Percentiles rank a stretch among this genome's conserved stretches.
These are phyloP conservation scores for Syzygium malaccense DNA, from an alignment of 441 rosid species.

Conservation along the genomic window DNA sequence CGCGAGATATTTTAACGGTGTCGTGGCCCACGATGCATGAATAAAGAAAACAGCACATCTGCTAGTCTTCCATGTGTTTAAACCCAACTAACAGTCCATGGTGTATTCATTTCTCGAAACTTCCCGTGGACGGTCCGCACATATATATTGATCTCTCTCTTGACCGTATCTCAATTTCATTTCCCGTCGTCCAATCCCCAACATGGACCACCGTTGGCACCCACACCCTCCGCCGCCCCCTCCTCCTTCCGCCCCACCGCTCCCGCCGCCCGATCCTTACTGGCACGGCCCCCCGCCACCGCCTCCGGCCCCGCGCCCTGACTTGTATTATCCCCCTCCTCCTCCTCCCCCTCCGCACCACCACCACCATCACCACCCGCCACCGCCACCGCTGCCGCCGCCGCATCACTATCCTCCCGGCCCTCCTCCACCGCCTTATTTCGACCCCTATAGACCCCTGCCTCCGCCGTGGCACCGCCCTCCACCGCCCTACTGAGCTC, in stretches of 20 bases:
- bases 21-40: too few species aligned
- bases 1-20: too few species aligned
- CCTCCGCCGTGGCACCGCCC: slow-evolving; percentile 4
- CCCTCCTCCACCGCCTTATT: slow-evolving; percentile 10
- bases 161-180: background rate
- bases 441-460: slow-evolving; percentile 3
- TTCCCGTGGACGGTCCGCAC: background rate
- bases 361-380: background rate
- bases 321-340: background rate
- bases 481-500: slow-evolving; percentile 4
- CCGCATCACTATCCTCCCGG: slow-evolving; percentile 2
- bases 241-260: background rate
- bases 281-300: background rate
- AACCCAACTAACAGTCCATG: background rate
- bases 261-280: background rate
- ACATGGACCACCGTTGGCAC: background rate
- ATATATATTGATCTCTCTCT: background rate
- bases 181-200: background rate
- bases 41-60: background rate
- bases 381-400: background rate
- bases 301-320: background rate
- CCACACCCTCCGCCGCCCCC: background rate
- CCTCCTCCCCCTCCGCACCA: background rate
- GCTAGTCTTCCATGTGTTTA: background rate
- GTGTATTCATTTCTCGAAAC: background rate